Evolutionary conservation across 176 grass and related monocot genomes (phyloP), one percentile per base, ranked within the genome.

Genomic region (Phyllostachys edulis): DNA sequence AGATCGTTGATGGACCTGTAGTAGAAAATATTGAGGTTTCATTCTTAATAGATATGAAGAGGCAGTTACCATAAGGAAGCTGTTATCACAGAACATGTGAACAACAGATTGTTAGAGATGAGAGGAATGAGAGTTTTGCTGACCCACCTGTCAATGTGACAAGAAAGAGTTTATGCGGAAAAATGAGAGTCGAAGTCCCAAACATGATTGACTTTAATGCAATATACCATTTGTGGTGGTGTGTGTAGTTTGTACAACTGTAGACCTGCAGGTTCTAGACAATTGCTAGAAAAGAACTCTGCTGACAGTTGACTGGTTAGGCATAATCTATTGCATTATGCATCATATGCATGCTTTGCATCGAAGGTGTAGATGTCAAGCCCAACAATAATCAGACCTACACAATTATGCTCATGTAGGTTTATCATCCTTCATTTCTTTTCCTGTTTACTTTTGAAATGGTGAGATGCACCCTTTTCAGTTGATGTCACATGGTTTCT

Each of bases 401-500:
- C 44, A 73, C 37, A 57, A 10, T 50, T 59, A 5, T 81, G 7
- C 9, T 15, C 76, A 6, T 89, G 45, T 69, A 76, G 41, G 61
- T 38, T 23, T 62, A 1, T 20, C 45, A 68, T 62, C 24, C 42
- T 65, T 76, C 5, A 21, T 39, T 81, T 15, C 3, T 63, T 85
- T 90, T 62, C 40, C 51, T 52, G 18, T 29, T 76, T 21, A 69
- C 15, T 70, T 73, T 51, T 47, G 21, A 85, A 84, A 44, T 52
- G 14, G 52, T 41, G 47, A 17, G 44, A 5, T 79, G 27, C 18
- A 47, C 39, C 41, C 64, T 78, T 71, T 63, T 67, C 68, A 24
- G 17, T 27, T 82, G 29, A 50, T 74, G 29, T 74, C 29, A 14
- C 67, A 84, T 45, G 38, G 21, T 56, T 67, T 78, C 1, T 72